These are phyloP conservation scores for Solanum commersonii DNA, from an alignment of 257 asterid species.

Conservation along the genomic window DNA sequence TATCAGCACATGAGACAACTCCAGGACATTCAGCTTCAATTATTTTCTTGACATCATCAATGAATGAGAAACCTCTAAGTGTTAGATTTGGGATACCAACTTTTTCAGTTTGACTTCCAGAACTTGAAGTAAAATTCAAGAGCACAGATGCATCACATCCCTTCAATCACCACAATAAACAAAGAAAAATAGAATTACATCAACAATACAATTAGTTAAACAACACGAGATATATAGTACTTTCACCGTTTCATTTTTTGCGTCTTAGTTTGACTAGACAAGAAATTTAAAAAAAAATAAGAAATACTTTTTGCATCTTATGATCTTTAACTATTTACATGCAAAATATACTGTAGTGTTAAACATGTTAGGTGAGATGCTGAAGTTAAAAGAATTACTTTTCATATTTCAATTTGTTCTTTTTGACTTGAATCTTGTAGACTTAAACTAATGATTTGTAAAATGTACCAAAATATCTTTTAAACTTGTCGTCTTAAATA, in stretches of 20 bases:
- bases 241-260: background rate
- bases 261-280: background rate
- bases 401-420: no score
- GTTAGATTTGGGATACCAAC: conserved; percentile 9
- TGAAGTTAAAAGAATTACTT: background rate
- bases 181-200: background rate
- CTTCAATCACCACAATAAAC: background rate
- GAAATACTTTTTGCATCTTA: background rate
- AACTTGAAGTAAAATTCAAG: background rate
- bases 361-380: background rate
- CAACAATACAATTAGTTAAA: background rate
- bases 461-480: no score
- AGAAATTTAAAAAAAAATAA: background rate
- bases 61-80: conserved; percentile 13
- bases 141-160: conserved; percentile 30
- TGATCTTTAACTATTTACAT: background rate
- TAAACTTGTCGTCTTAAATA: no score
- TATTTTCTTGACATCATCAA: conserved; percentile 14
- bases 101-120: conserved; percentile 15
- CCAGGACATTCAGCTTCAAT: conserved; percentile 17
- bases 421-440: background rate
- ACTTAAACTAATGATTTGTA: background rate
- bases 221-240: background rate
- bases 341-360: background rate
- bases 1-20: conserved; percentile 29